Evolutionary conservation across 208 protist genomes (phyloP).

Genomic region (Phytomonas sp.): DNA sequence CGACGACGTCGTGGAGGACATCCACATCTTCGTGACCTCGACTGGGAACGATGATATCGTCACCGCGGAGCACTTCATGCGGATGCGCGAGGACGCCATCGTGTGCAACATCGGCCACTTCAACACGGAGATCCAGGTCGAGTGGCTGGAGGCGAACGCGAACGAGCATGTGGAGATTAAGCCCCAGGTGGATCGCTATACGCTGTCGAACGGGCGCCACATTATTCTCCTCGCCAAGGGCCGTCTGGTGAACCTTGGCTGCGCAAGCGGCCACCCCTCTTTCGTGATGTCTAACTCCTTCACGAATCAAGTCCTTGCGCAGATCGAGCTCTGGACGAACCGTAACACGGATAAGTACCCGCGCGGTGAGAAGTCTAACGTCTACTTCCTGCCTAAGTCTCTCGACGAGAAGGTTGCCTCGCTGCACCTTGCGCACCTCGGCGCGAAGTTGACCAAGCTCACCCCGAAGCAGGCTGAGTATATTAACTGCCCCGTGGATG

Average conservation of each 20-base stretch:
- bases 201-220: slow-evolving; percentile 90
- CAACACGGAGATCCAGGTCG: slow-evolving; percentile 99
- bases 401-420: slow-evolving; percentile 99
- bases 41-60: slow-evolving; percentile 99
- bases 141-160: slow-evolving; percentile 88
- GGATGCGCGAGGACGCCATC: slow-evolving; percentile 99
- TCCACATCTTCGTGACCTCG: slow-evolving; percentile 97
- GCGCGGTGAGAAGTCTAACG: slow-evolving; percentile 80
- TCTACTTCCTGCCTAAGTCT: slow-evolving; percentile 98
- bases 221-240: slow-evolving; percentile 96
- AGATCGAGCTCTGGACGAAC: slow-evolving; percentile 97
- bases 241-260: slow-evolving; percentile 99
- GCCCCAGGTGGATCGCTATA: slow-evolving; percentile 98
- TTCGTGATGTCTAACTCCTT: slow-evolving; percentile 99
- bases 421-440: slow-evolving; percentile 96
- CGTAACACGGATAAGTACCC: slow-evolving; percentile 91
- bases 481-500: slow-evolving; percentile 93
- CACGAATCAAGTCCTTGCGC: slow-evolving; percentile 99
- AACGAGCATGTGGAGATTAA: slow-evolving; percentile 97
- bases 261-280: slow-evolving; percentile 98
- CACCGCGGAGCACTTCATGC: slow-evolving; percentile 92
- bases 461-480: slow-evolving; percentile 96
- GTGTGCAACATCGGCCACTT: slow-evolving; percentile 99
- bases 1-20: slow-evolving; percentile 88
- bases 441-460: slow-evolving; percentile 96